Evolutionary conservation across 306 rosid genomes (phyloP), one percentile per base, ranked within the genome.

Genomic region (Cercis canadensis): DNA sequence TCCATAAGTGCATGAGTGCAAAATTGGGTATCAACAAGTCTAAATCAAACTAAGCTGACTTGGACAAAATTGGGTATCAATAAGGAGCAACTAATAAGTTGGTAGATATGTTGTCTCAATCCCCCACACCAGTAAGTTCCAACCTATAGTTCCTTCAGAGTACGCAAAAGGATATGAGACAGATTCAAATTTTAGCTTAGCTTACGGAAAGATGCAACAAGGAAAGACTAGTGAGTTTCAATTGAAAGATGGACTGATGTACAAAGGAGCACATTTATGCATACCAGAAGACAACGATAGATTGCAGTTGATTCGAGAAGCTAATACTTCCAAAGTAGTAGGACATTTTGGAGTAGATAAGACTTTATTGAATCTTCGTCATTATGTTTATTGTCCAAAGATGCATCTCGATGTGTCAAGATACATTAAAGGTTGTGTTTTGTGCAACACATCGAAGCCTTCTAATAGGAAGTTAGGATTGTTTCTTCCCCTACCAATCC

Each of bases 301-400:
- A 8, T 3, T 65, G 5, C 14, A 65, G 5, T 65, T 41, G 43
- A 65, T 47, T 29, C 43, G 58, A 14, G 10, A 65, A 29, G 57
- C 57, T 24, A 56, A 65, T 46, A 65, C 58, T 13, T 65, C 44
- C 8, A 46, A 47, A 46, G 43, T 46, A 24, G 43, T 39, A 13
- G 39, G 31, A n/a, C 56, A 65, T 47, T 65, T 65, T 65, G 57
- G 57, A 5, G 58, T 65, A 6, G 41, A 29, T 4, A 65, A 47
- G 8, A 47, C 57, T 29, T 14, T 13, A 32, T 1, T 11, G 45
- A 45, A 65, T 33, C 31, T 65, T 21, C n/a, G 0, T 24, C 43
- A 14, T 8, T 65, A 47, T 47, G 58, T 45, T 6, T 29, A 18
- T 7, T 65, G 43, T 41, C 36, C 11, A 19, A 62, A 31, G 14